Base-by-base conservation (phyloP, 164 flowering plant genomes). In the Stephania japonica region DNA sequence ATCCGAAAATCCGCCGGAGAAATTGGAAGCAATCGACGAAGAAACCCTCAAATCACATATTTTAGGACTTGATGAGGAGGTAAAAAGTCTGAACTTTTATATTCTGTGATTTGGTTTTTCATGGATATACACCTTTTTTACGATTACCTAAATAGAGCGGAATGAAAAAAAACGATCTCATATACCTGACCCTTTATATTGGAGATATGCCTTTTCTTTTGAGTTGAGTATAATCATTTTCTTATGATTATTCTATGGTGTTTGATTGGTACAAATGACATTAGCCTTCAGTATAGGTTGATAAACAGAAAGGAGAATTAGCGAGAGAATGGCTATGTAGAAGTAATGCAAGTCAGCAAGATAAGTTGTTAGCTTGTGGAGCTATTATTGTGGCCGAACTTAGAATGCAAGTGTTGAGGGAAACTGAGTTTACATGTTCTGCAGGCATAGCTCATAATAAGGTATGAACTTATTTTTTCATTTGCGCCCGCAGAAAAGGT, bases 371-470 rank as follows among this genome's bases (percentile, higher is more conserved):
- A 73, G 97, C 94, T 79, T 95, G 98, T 87, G 99, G 98, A 49
- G 91, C 90, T 14, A 70, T 93, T 50, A 90, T 95, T 78, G 97
- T 91, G 72, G 89, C 97, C 42, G 97, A 88, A 73, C 96, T 95
- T 62, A 81, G 99, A 81, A 81, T 80, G 84, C 89, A 90, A 77
- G 97, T 95, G 32, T 68, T 95, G 66, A 84, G 76, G 76, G 96
- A 91, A 81, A 88, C 98, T 27, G 83, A 85, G 65, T 95, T 95
- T 77, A 91, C 99, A 67, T 95, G 99, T 83, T 95, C 99, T 80
- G 98, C 99, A 4, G 99, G 99, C 63, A 86, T 95, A 75, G 98
- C 99, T 76, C 99, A 93, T 83, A 93, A 95, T 74, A 95, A 95
- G 95, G 99, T 91, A 9, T 24, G 72, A n/a, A 23, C 32, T 27